Conservation (phyloP, 2,329 filamentous ascomycete genomes). For the Cladorrhinum sp. region DNA sequence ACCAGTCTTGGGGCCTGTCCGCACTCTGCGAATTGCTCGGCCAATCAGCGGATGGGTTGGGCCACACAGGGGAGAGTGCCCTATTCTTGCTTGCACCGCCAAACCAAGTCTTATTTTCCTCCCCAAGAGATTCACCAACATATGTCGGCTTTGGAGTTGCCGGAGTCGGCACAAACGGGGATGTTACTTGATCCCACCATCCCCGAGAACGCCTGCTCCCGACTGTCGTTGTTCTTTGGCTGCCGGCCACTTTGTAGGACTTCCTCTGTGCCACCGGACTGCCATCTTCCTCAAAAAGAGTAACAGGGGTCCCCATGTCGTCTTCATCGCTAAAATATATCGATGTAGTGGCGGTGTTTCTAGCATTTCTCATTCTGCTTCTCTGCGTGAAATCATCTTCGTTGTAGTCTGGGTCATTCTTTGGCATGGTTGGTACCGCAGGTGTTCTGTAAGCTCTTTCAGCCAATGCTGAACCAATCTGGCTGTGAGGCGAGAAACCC, state of each 20-base stretch:
- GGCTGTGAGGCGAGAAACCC: conserved; percentile 36
- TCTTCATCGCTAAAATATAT: conserved; percentile 42
- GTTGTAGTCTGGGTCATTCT: conserved; percentile 21
- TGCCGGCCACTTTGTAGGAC: conserved; percentile 38
- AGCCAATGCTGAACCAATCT: neutral
- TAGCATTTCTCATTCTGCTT: conserved; percentile 10
- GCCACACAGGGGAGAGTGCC: conserved; percentile 1
- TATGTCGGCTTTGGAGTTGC: conserved; percentile 43
- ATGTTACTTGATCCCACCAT: conserved; percentile 77
- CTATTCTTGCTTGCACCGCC: conserved; percentile 24
- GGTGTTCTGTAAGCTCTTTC: conserved; percentile 42
- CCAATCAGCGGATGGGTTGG: neutral
- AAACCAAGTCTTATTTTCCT: conserved; percentile 40
- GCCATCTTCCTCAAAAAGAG: conserved; percentile 69
- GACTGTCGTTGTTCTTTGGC: conserved; percentile 41
- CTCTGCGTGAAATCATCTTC: conserved; percentile 7
- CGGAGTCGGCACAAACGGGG: conserved; percentile 57
- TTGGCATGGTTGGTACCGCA: conserved; percentile 59
- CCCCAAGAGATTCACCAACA: conserved; percentile 28
- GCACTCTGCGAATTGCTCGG: neutral
- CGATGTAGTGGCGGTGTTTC: conserved; percentile 16
- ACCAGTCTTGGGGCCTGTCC: conserved; percentile 34
- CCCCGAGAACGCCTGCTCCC: conserved; percentile 60
- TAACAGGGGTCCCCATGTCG: conserved; percentile 55
- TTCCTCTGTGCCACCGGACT: conserved; percentile 40